Evolutionary conservation across 768 basidiomycete species (phyloP).

Genomic region (Hericium coralloides): DNA sequence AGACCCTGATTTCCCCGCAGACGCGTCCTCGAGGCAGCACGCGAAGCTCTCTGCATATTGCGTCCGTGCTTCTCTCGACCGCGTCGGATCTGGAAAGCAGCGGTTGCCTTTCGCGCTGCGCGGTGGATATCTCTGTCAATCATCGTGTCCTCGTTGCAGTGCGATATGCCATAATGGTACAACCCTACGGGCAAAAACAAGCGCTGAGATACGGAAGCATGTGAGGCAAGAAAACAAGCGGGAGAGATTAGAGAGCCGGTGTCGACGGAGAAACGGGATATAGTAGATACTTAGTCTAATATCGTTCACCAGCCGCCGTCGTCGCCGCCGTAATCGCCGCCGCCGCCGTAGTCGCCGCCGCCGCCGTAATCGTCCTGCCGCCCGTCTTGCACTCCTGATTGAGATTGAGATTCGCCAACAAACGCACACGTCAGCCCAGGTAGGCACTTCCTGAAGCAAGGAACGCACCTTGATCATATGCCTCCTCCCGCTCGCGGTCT

Average conservation of each 20-base stretch:
- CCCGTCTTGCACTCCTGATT: slow-evolving; percentile 10
- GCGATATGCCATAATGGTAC: slow-evolving; percentile 3
- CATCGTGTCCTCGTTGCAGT: not conserved
- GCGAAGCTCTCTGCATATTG: too few relatives aligned
- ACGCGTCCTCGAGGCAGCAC: not conserved
- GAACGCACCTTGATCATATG: slow-evolving; percentile 27
- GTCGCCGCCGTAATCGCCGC: slow-evolving; percentile 13
- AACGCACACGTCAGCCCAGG: too few relatives aligned
- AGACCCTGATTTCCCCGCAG: too few relatives aligned
- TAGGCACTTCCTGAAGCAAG: not conserved
- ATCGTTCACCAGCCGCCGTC: not conserved
- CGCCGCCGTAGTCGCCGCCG: slow-evolving; percentile 6
- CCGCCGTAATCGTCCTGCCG: slow-evolving; percentile 6
- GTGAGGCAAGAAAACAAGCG: not conserved
- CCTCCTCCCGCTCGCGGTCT: slow-evolving; percentile 22
- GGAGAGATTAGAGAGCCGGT: not conserved
- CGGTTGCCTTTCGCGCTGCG: not conserved
- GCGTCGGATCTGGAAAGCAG: not conserved
- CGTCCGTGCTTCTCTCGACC: not conserved
- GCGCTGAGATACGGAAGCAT: not conserved
- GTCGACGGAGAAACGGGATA: not conserved
- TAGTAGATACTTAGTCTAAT: not conserved
- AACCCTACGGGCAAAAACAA: slow-evolving; percentile 16
- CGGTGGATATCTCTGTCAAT: not conserved
- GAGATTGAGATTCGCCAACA: too few relatives aligned